These are phyloP conservation scores for Tephrocybe sp. DNA, from an alignment of 768 basidiomycete genomes.

Conservation along the genomic window DNA sequence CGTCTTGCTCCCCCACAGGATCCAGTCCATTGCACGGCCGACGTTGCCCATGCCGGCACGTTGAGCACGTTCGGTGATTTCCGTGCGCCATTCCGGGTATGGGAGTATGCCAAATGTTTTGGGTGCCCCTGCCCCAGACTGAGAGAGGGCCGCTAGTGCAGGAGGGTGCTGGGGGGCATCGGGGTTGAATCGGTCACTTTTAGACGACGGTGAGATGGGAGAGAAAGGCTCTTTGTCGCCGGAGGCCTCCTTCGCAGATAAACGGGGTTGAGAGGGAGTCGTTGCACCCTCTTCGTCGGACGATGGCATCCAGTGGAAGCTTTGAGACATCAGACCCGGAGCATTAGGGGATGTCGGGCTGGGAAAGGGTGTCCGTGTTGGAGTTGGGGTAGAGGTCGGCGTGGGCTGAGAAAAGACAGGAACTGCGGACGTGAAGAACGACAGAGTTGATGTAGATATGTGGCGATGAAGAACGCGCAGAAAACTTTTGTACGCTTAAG, in stretches of 20 bases:
- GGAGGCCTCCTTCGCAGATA: not conserved
- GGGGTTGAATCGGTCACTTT: conserved; percentile 7
- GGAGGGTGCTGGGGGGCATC: conserved; percentile 17
- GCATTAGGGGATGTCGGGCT: conserved; percentile 19
- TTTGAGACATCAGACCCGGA: not conserved
- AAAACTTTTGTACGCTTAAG: conserved; percentile 46
- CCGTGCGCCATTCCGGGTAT: conserved; percentile 69
- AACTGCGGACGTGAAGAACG: conserved; percentile 39
- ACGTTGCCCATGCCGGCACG: conserved; percentile 61
- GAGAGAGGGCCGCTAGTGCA: conserved; percentile 16
- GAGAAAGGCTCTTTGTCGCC: conserved; percentile 1
- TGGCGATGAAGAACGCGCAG: conserved; percentile 54
- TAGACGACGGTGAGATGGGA: conserved; percentile 9
- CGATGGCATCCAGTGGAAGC: conserved; percentile 10
- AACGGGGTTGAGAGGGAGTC: not conserved
- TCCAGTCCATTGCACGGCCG: conserved; percentile 51
- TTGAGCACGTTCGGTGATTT: conserved; percentile 49
- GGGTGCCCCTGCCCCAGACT: conserved; percentile 11
- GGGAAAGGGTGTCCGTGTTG: conserved; percentile 28
- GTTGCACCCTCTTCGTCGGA: not conserved
- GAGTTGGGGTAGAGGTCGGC: conserved; percentile 20
- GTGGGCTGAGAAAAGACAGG: conserved; percentile 15
- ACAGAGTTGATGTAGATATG: conserved; percentile 30
- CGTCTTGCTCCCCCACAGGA: conserved; percentile 26
- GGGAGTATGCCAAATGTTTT: conserved; percentile 41